Evolutionary conservation across 306 rosid species (phyloP).

Genomic region (Pueraria montana): DNA sequence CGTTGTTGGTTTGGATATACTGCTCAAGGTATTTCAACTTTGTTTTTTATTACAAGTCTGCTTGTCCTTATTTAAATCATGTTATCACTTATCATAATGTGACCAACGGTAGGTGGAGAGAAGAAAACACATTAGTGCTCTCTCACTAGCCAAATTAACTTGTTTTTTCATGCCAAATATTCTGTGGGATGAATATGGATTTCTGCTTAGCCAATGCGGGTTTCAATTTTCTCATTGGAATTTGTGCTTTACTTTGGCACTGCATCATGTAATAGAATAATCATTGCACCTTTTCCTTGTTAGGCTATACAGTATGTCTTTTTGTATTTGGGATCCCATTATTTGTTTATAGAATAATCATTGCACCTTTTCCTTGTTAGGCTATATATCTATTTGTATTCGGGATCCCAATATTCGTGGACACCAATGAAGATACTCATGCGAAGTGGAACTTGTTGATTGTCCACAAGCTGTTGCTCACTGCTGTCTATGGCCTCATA

Average conservation of each 20-base stretch:
- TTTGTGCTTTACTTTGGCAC: neutral
- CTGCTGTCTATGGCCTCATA: slow-evolving; percentile 65
- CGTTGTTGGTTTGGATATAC: slow-evolving; percentile 68
- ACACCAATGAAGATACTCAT: slow-evolving; percentile 50
- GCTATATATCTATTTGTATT: slow-evolving; percentile 63
- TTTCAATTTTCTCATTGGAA: neutral
- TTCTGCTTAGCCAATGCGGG: neutral
- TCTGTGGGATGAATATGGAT: neutral
- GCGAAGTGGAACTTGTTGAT: slow-evolving; percentile 73
- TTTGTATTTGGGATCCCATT: too few species aligned
- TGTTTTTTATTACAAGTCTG: neutral
- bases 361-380: slow-evolving; percentile 47
- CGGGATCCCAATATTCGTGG: slow-evolving; percentile 68
- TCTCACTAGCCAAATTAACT: neutral
- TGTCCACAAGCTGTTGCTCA: slow-evolving; percentile 68
- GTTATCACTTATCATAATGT: neutral
- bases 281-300: slow-evolving; percentile 11
- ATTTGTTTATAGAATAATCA: too few species aligned
- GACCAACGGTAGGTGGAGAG: neutral
- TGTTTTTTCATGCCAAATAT: neutral
- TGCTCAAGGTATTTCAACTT: slow-evolving; percentile 59
- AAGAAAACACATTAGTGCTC: neutral
- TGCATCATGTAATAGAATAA: slow-evolving; percentile 28
- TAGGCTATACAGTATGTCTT: too few species aligned
- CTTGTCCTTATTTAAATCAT: neutral